phyloP scores from a whole-genome alignment of 2,329 filamentous ascomycete genomes.

The Trichophaea hybrida region DNA sequence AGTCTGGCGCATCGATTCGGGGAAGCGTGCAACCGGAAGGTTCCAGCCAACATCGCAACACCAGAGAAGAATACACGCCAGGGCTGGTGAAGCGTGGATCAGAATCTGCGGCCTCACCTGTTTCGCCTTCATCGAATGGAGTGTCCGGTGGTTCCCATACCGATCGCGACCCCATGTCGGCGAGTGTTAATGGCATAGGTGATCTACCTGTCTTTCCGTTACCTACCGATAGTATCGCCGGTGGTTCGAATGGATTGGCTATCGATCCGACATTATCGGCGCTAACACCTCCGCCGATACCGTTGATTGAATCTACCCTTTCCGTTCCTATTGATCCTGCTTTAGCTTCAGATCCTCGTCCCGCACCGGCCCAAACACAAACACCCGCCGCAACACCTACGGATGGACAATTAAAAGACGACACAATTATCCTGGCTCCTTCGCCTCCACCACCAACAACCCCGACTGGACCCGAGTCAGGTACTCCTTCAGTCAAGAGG shows the following conservation, averaged over 20 bases:
- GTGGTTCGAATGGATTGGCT: conserved; percentile 7
- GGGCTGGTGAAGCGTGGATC: not conserved
- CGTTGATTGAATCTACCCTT: conserved; percentile 5
- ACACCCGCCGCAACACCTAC: conserved; percentile 20
- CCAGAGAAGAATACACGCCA: not conserved
- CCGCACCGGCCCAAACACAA: conserved; percentile 8
- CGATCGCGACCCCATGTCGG: not conserved
- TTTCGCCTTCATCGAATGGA: not conserved
- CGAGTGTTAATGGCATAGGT: not conserved
- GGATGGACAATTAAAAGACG: conserved; percentile 6
- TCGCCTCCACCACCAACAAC: conserved; percentile 2
- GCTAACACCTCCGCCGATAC: conserved; percentile 21
- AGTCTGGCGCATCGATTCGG: not conserved
- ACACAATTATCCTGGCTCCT: not conserved
- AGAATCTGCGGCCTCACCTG: not conserved
- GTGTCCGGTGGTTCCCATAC: not conserved
- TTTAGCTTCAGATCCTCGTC: conserved; percentile 7
- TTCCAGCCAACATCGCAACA: not conserved
- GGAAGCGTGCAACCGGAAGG: not conserved
- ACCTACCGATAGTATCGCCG: conserved; percentile 31
- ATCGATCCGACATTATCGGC: conserved; percentile 34
- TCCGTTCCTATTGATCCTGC: conserved; percentile 19
- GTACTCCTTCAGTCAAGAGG: not conserved
- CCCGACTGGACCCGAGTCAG: not conserved
- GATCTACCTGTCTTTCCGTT: conserved; percentile 31